Evolutionary conservation across 257 asterid species (phyloP), one percentile per base, ranked within the genome.

Genomic region (Solanum virginianum): DNA sequence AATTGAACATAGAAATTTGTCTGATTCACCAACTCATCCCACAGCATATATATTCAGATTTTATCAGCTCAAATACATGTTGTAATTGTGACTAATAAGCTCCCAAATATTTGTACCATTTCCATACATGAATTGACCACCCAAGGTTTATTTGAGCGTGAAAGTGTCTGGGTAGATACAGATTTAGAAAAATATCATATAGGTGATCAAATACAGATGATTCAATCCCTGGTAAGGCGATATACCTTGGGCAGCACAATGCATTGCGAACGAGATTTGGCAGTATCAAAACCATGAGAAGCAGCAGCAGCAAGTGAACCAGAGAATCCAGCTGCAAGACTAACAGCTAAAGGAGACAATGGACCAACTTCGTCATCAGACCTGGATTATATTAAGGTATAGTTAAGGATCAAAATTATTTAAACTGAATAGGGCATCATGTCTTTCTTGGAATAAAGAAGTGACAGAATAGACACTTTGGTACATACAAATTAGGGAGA

Each of bases 281-380:
- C 89, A 36, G 98, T 95, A 90, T 97, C 98, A 87, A 97, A 97
- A 87, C 94, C 82, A 92, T 97, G 98, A 83, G 99, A 97, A 85
- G 91, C 94, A 85, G 96, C 99, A n/a, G 96, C 98, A 92, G 98
- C 99, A 88, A 94, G n/a, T 77, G 96, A 91, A 82, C 98, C 99
- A 77, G 98, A 95, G 89, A 97, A 90, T 80, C 98, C 99, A 89
- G 98, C 98, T 3, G 95, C 93, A 65, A 97, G 93, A 83, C 93
- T 94, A 82, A 94, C 92, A 87, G 97, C 95, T 85, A 92, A 80
- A 80, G 98, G 98, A 86, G 98, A 92, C 88, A 97, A 87, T 36
- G 97, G 98, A 54, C 98, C 98, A 80, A 92, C 92, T 86, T 97
- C 98, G 85, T 87, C 91, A 88, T 92, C 90, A 18, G 87, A 80